Percentiles rank a stretch among this genome's conserved stretches.
These are phyloP conservation scores for Colletotrichum ledebouriae DNA, from an alignment of 2,329 filamentous ascomycete species.

Conservation along the genomic window DNA sequence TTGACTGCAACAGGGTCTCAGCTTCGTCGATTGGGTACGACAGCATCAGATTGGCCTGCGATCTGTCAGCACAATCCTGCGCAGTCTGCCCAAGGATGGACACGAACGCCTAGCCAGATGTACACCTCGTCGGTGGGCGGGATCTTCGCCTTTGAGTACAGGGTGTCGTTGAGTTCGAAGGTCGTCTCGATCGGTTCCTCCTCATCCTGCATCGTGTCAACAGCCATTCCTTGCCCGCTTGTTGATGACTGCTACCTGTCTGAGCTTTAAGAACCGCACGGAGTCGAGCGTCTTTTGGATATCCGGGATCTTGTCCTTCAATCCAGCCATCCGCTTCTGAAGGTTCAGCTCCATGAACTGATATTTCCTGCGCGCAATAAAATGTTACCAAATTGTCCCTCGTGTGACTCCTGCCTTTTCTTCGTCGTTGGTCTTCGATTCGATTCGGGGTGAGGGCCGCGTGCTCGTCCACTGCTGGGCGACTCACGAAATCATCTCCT, in stretches of 20 bases:
- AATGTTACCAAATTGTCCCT: conserved; percentile 36
- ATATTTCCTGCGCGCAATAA: conserved; percentile 80
- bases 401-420: not conserved
- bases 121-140: conserved; percentile 91
- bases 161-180: conserved; percentile 96
- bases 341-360: conserved; percentile 99
- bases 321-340: conserved; percentile 81
- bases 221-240: conserved; percentile 21
- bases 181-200: conserved; percentile 86
- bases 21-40: conserved; percentile 93
- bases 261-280: conserved; percentile 84
- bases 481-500: conserved; percentile 91
- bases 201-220: conserved; percentile 55
- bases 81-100: not conserved
- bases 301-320: conserved; percentile 96
- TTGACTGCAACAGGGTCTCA: conserved; percentile 80
- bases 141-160: conserved; percentile 90
- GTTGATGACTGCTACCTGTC: conserved; percentile 67
- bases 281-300: conserved; percentile 96
- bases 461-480: conserved; percentile 33
- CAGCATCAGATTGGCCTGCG: conserved; percentile 94
- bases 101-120: conserved; percentile 90
- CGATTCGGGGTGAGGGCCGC: conserved; percentile 24
- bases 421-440: not conserved
- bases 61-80: conserved; percentile 45